Conservation (phyloP, 2,329 filamentous ascomycete species). For the Hymenoscyphus repandus region DNA sequence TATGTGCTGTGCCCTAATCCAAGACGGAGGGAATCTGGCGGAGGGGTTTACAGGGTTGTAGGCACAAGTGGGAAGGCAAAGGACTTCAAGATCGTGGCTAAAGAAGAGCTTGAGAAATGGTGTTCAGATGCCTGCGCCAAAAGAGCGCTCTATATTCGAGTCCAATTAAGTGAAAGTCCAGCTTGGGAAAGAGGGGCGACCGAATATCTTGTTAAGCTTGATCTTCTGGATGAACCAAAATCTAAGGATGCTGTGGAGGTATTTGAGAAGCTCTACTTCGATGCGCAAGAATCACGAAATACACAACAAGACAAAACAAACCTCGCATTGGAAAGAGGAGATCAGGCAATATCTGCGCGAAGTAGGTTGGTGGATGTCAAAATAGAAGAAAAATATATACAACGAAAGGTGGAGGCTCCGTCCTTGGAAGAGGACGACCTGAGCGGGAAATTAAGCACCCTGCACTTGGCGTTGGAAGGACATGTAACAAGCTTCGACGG, state of each 20-base stretch:
- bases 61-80: constrained; percentile 43
- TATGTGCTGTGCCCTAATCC: constrained; percentile 71
- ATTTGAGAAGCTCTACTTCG: constrained; percentile 38
- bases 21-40: constrained; percentile 50
- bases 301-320: constrained; percentile 36
- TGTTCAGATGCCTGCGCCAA: constrained; percentile 76
- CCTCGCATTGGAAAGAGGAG: constrained; percentile 48
- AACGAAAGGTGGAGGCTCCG: constrained; percentile 36
- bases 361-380: constrained; percentile 39
- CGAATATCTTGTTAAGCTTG: constrained; percentile 38
- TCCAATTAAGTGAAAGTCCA: constrained; percentile 80
- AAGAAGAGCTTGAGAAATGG: constrained; percentile 75
- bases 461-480: constrained; percentile 30
- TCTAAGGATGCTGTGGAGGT: constrained; percentile 33
- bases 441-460: constrained; percentile 24
- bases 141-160: constrained; percentile 77
- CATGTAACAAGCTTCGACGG: constrained; percentile 26
- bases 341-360: constrained; percentile 22
- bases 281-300: constrained; percentile 37
- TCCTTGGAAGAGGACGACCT: constrained; percentile 33
- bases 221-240: constrained; percentile 63
- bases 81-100: constrained; percentile 63
- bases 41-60: constrained; percentile 64
- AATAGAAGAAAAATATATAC: constrained; percentile 47
- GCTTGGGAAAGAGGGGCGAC: constrained; percentile 67